A percentile compares a stretch with the other conserved stretches of the same genome.
These are phyloP conservation scores for Triticum monococcum DNA, from an alignment of 176 grass and related monocot genomes.

Conservation along the genomic window DNA sequence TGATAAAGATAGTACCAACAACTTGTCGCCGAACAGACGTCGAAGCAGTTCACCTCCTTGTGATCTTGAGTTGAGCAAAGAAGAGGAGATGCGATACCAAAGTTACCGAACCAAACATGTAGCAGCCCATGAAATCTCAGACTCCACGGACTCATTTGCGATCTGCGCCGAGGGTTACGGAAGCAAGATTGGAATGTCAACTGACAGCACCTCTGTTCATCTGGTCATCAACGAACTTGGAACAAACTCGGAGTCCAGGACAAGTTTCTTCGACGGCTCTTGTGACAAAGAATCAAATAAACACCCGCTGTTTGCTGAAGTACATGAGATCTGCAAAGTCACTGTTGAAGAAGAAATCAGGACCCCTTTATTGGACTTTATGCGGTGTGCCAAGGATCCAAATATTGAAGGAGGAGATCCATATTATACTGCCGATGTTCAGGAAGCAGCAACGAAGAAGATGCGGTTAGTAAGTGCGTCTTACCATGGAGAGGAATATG, in stretches of 20 bases:
- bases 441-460: constrained; percentile 37
- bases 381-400: neutral
- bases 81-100: neutral
- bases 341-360: constrained; percentile 17
- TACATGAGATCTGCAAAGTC: constrained; percentile 21
- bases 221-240: constrained; percentile 19
- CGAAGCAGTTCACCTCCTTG: neutral
- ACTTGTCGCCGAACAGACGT: neutral
- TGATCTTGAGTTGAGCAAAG: neutral
- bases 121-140: constrained; percentile 18
- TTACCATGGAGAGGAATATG: constrained; percentile 32
- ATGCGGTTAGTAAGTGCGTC: constrained; percentile 15
- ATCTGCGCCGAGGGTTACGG: neutral
- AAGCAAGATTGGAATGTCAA: neutral
- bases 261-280: constrained; percentile 27
- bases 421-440: constrained; percentile 4
- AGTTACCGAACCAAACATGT: neutral
- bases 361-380: constrained; percentile 25
- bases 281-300: constrained; percentile 12
- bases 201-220: neutral
- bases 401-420: constrained; percentile 11
- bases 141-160: constrained; percentile 23
- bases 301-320: neutral
- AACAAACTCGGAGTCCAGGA: constrained; percentile 23
- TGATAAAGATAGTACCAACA: neutral